phyloP scores from a whole-genome alignment of 1,139 yeast species.

The Lodderomyces metapsilosis region DNA sequence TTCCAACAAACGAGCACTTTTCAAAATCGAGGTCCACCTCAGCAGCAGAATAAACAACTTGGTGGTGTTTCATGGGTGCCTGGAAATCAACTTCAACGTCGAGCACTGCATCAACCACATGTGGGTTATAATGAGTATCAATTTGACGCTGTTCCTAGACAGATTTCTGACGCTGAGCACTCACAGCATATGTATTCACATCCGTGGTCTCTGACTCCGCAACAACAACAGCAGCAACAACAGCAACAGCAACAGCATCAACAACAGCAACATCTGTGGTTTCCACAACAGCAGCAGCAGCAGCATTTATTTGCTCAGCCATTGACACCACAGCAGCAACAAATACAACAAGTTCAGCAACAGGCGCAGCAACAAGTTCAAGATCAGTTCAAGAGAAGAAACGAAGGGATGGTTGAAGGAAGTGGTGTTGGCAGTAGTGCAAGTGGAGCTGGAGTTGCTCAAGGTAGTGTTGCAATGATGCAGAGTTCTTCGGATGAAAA shows the following conservation, averaged over 20 bases:
- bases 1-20: slow-evolving; percentile 9
- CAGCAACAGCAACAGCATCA: background rate
- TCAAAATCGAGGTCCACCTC: background rate
- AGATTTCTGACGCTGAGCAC: slow-evolving; percentile 7
- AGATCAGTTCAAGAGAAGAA: slow-evolving; percentile 4
- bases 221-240: slow-evolving; percentile 8
- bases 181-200: slow-evolving; percentile 2
- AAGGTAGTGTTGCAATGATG: slow-evolving; percentile 6
- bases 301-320: background rate
- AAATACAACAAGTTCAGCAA: slow-evolving; percentile 5
- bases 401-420: background rate
- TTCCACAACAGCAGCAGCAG: slow-evolving; percentile 2
- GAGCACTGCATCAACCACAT: slow-evolving; percentile 1
- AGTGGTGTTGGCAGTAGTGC: background rate
- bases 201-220: slow-evolving; percentile 9
- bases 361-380: slow-evolving; percentile 6
- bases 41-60: background rate
- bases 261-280: slow-evolving; percentile 4
- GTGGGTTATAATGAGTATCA: background rate
- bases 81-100: background rate
- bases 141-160: background rate
- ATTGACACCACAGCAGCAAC: background rate
- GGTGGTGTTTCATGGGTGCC: background rate
- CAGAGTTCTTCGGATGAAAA: slow-evolving; percentile 24
- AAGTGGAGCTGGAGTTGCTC: slow-evolving; percentile 8